Conservation (phyloP, 164 flowering plant genomes). For the Berberis thunbergii region DNA sequence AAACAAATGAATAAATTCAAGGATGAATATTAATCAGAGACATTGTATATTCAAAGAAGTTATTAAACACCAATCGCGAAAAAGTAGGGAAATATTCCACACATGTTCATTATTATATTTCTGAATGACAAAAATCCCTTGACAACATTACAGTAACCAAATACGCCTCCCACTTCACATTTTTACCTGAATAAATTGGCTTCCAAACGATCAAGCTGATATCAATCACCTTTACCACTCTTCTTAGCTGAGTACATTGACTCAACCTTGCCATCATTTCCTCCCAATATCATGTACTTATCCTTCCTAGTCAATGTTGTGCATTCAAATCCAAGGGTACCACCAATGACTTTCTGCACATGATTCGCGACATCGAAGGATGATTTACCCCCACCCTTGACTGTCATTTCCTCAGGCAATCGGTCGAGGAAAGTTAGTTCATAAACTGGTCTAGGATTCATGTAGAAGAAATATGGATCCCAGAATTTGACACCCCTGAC, state of each 20-base stretch:
- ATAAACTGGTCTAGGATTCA: slow-evolving; percentile 82
- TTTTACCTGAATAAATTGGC: too few relatives aligned
- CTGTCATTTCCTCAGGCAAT: slow-evolving; percentile 69
- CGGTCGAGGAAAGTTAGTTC: slow-evolving; percentile 59
- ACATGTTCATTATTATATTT: too few relatives aligned
- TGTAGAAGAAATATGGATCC: slow-evolving; percentile 77
- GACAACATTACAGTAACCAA: too few relatives aligned
- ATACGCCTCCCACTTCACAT: too few relatives aligned
- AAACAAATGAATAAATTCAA: too few relatives aligned
- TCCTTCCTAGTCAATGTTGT: slow-evolving; percentile 78
- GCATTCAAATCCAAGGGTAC: slow-evolving; percentile 72
- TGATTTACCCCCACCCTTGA: slow-evolving; percentile 62
- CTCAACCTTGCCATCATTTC: slow-evolving; percentile 9
- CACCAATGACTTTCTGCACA: slow-evolving; percentile 70
- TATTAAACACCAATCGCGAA: too few relatives aligned
- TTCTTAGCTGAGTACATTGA: slow-evolving; percentile 5
- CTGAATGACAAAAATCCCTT: too few relatives aligned
- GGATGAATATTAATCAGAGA: too few relatives aligned
- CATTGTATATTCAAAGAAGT: too few relatives aligned
- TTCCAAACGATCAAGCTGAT: too few relatives aligned
- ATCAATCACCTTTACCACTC: not conserved
- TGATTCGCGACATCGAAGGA: slow-evolving; percentile 85
- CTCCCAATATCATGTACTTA: slow-evolving; percentile 60
- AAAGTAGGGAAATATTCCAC: too few relatives aligned
- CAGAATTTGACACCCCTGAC: slow-evolving; percentile 84